Conservation (phyloP, 768 basidiomycete genomes). For the Infundibulicybe gibba region DNA sequence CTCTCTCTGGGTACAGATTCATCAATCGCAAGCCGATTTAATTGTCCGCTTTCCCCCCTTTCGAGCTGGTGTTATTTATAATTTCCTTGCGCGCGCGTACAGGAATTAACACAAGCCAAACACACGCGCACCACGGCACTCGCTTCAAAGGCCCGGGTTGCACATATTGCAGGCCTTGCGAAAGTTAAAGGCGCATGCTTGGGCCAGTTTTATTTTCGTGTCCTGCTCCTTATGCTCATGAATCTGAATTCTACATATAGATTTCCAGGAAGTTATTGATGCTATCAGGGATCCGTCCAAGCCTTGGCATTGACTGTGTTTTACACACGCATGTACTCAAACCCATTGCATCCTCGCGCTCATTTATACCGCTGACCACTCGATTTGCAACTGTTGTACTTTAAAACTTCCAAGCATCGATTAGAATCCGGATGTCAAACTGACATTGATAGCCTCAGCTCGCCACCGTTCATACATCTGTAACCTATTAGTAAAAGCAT, state of each 20-base stretch:
- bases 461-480: too few species aligned
- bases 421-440: too few species aligned
- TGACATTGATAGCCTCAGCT: too few species aligned
- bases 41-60: slow-evolving; percentile 2
- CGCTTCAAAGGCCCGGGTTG: slow-evolving; percentile 6
- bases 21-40: slow-evolving; percentile 10
- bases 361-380: too few species aligned
- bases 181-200: slow-evolving; percentile 13
- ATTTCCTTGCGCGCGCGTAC: background rate
- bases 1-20: slow-evolving; percentile 14
- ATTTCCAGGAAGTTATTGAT: background rate
- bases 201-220: slow-evolving; percentile 6
- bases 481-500: too few species aligned
- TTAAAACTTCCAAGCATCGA: too few species aligned
- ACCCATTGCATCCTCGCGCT: too few species aligned
- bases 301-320: too few species aligned
- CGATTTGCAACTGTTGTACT: too few species aligned
- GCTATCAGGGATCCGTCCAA: background rate
- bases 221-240: background rate
- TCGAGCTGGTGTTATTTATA: background rate
- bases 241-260: background rate
- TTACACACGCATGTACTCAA: too few species aligned
- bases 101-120: slow-evolving; percentile 10
- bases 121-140: slow-evolving; percentile 1
- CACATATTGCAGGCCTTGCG: slow-evolving; percentile 13